Base-by-base conservation (phyloP, 805 yeast genomes). In the Metschnikowia lochheadii region DNA sequence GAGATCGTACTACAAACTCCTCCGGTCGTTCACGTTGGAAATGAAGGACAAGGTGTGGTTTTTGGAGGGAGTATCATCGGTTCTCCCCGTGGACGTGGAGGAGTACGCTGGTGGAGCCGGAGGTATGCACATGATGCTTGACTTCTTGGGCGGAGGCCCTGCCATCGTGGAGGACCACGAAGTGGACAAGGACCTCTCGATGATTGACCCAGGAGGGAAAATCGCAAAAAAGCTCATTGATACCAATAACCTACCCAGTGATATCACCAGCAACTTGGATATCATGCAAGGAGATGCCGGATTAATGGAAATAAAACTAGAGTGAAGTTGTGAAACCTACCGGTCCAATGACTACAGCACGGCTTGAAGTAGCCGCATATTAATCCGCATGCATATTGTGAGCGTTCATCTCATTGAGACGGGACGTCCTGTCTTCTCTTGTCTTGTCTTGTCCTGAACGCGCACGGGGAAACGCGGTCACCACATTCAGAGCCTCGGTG, bases 31-130 rank as follows among this genome's bases (percentile, higher is more conserved):
- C 65, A 88, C 96, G 0, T 81, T 84, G 34, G 95, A 88, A 61
- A 85, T 87, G 86, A 87, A 87, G 64, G 94, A 90, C 60, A 81
- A 81, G 58, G 95, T 91, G 15, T 91, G 97, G 97, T 90, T 91
- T 59, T 73, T 91, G 55, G 96, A 91, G 67, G 97, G 97, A 3
- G 60, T 58, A 8, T 81, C 94, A 5, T 82, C 84, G 49, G 96
- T 90, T 0, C 74, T 91, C 44, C 97, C 97, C 0, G 95, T 85
- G 10, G 96, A 90, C 65, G 96, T 89, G 49, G 97, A 91, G 59
- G 89, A 86, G 60, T 87, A 88, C 62, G 83, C 91, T 13, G 96
- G 96, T 38, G 88, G 95, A 40, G 75, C 81, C 49, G 94, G 95
- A 48, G 94, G 94, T 54, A 85, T 85, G 89, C 90, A 86, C 63